Percentiles rank a stretch among this genome's conserved stretches.
These are phyloP conservation scores for Cerrena zonata DNA, from an alignment of 1,284 basidiomycete species.

Conservation along the genomic window DNA sequence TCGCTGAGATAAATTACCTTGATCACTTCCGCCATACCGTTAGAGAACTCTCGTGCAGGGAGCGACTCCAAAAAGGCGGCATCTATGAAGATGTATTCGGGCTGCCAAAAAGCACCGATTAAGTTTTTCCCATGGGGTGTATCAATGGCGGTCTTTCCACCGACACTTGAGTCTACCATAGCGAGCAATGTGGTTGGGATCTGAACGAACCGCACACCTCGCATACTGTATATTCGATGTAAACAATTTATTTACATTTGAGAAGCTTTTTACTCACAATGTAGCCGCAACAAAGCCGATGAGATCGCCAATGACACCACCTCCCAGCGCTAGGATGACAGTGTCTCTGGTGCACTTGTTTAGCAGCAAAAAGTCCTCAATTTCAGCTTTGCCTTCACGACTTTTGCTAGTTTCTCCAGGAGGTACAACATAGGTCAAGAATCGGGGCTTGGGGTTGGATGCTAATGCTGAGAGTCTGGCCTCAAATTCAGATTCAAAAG, in stretches of 20 bases:
- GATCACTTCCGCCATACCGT: conserved; percentile 98
- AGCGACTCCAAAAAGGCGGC: conserved; percentile 92
- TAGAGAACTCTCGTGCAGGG: conserved; percentile 88
- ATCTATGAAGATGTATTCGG: conserved; percentile 95
- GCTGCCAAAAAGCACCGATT: conserved; percentile 98
- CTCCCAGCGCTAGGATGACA: conserved; percentile 89
- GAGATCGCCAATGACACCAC: conserved; percentile 94
- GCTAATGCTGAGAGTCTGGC: conserved; percentile 32
- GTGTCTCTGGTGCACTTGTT: conserved; percentile 91
- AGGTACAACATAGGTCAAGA: conserved; percentile 75
- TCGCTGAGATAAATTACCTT: conserved; percentile 64
- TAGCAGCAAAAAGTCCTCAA: conserved; percentile 90
- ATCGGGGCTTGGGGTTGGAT: conserved; percentile 47
- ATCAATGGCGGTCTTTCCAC: conserved; percentile 98
- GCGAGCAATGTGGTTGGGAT: conserved; percentile 94
- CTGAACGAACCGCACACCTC: conserved; percentile 88
- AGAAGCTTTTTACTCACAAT: conserved; percentile 74
- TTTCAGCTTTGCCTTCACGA: conserved; percentile 84
- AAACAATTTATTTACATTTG: too few relatives aligned
- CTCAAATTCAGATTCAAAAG: conserved; percentile 68
- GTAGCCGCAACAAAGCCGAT: conserved; percentile 96
- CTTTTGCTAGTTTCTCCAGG: conserved; percentile 94
- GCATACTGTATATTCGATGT: conserved; percentile 51
- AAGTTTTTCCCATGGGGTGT: conserved; percentile 96
- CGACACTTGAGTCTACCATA: conserved; percentile 97